These are phyloP conservation scores for Colletotrichum sp. DNA, from an alignment of 2,329 filamentous ascomycete genomes.

Conservation along the genomic window DNA sequence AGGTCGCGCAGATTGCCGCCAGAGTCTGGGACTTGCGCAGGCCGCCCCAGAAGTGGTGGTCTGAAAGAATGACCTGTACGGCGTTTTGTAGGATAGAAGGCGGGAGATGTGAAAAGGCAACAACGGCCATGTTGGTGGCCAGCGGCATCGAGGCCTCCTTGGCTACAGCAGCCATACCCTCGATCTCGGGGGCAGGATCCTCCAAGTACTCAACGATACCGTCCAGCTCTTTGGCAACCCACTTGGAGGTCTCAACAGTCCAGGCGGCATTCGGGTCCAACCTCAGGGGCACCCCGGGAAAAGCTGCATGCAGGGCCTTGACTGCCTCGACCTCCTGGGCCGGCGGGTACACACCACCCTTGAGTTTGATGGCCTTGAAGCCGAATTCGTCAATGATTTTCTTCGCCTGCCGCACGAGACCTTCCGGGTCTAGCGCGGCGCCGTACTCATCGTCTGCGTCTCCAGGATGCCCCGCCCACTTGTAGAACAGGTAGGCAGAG, in stretches of 20 bases:
- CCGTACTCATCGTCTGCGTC: constrained; percentile 44
- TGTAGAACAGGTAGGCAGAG: constrained; percentile 49
- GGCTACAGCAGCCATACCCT: constrained; percentile 47
- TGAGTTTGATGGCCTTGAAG: constrained; percentile 48
- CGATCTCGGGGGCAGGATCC: constrained; percentile 43
- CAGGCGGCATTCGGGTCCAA: constrained; percentile 44
- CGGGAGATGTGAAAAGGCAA: constrained; percentile 43
- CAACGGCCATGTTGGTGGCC: constrained; percentile 48
- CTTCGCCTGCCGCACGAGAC: constrained; percentile 37
- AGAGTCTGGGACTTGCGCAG: constrained; percentile 43
- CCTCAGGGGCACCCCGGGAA: constrained; percentile 39
- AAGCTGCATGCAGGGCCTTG: constrained; percentile 40
- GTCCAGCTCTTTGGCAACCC: constrained; percentile 41
- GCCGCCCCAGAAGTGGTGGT: constrained; percentile 50
- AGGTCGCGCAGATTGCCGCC: constrained; percentile 41
- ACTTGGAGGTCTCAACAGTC: constrained; percentile 42
- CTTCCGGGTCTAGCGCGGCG: constrained; percentile 37
- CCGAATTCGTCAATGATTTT: constrained; percentile 46
- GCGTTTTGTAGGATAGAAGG: constrained; percentile 41
- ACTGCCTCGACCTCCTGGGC: constrained; percentile 43
- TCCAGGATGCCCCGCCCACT: constrained; percentile 45
- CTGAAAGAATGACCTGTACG: constrained; percentile 44
- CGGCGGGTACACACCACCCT: constrained; percentile 45
- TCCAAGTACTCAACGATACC: constrained; percentile 44
- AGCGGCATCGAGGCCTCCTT: constrained; percentile 43